A percentile compares a stretch with the other conserved stretches of the same genome.
Evolutionary conservation across 768 basidiomycete species (phyloP).

Genomic region (Termitomyces sp.): DNA sequence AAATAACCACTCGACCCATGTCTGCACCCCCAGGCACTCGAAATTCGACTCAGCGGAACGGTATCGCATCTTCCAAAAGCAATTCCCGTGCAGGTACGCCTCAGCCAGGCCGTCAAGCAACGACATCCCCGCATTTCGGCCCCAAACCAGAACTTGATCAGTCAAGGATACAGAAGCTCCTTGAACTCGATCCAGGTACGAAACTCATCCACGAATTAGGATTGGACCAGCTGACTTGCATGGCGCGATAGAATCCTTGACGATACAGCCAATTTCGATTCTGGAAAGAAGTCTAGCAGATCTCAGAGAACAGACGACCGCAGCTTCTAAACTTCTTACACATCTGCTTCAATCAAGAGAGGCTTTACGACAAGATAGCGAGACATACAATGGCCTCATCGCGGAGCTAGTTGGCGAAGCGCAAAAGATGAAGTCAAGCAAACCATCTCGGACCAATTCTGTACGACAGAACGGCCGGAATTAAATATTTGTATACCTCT

Average conservation of each 20-base stretch:
- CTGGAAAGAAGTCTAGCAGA: slow-evolving; percentile 66
- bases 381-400: slow-evolving; percentile 87
- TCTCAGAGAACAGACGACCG: slow-evolving; percentile 65
- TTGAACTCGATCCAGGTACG: slow-evolving; percentile 65
- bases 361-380: slow-evolving; percentile 78
- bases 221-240: not conserved
- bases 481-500: slow-evolving; percentile 7
- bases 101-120: slow-evolving; percentile 29
- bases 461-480: slow-evolving; percentile 41
- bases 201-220: slow-evolving; percentile 13
- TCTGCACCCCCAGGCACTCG: slow-evolving; percentile 71
- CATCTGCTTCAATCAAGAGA: slow-evolving; percentile 79
- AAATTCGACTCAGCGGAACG: slow-evolving; percentile 26
- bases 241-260: slow-evolving; percentile 53
- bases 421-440: slow-evolving; percentile 72
- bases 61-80: slow-evolving; percentile 25
- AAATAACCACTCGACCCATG: slow-evolving; percentile 77
- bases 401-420: slow-evolving; percentile 92
- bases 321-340: slow-evolving; percentile 71
- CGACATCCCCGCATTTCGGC: slow-evolving; percentile 49
- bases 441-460: slow-evolving; percentile 37
- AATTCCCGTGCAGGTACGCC: slow-evolving; percentile 52
- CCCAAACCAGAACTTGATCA: slow-evolving; percentile 71
- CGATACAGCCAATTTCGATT: slow-evolving; percentile 60
- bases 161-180: slow-evolving; percentile 55